A percentile compares a stretch with the other conserved stretches of the same genome.
phyloP scores from a whole-genome alignment of 345 rosid genomes.

The Corchorus olitorius region DNA sequence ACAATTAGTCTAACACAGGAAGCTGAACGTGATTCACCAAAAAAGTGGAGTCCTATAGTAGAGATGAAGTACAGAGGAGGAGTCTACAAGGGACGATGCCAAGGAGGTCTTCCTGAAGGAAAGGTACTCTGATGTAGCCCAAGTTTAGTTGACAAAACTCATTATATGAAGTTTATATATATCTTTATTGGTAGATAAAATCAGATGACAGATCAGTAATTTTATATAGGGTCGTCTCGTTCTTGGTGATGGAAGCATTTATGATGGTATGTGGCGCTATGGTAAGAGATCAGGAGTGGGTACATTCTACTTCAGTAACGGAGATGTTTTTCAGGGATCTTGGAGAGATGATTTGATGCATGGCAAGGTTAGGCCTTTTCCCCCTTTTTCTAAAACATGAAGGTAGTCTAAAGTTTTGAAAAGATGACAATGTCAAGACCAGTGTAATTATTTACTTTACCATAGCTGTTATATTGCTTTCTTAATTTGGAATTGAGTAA shows the following conservation, averaged over 20 bases:
- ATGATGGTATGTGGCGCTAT: constrained; percentile 91
- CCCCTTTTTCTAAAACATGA: constrained; percentile 10
- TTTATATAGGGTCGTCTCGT: constrained; percentile 69
- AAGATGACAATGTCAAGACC: neutral
- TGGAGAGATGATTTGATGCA: constrained; percentile 98
- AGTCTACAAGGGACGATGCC: constrained; percentile 77
- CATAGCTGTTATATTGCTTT: neutral
- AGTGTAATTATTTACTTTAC: too few relatives aligned
- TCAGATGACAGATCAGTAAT: constrained; percentile 14
- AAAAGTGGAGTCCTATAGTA: constrained; percentile 76
- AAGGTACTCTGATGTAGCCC: constrained; percentile 51
- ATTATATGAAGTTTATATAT: constrained; percentile 19
- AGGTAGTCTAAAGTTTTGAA: neutral
- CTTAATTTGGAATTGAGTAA: too few relatives aligned
- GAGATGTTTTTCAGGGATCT: constrained; percentile 96
- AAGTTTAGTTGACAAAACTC: constrained; percentile 17
- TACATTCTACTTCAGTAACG: constrained; percentile 85
- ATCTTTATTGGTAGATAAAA: constrained; percentile 15
- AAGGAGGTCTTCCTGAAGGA: constrained; percentile 99
- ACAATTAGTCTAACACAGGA: constrained; percentile 48
- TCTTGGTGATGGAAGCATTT: constrained; percentile 83
- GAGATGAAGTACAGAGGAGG: constrained; percentile 98
- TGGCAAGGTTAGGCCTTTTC: constrained; percentile 70
- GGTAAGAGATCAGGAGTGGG: constrained; percentile 95
- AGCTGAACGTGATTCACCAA: constrained; percentile 82